A percentile compares a stretch with the other conserved stretches of the same genome.
phyloP scores from a whole-genome alignment of 2,329 filamentous ascomycete genomes.

The Colletotrichum sp. region DNA sequence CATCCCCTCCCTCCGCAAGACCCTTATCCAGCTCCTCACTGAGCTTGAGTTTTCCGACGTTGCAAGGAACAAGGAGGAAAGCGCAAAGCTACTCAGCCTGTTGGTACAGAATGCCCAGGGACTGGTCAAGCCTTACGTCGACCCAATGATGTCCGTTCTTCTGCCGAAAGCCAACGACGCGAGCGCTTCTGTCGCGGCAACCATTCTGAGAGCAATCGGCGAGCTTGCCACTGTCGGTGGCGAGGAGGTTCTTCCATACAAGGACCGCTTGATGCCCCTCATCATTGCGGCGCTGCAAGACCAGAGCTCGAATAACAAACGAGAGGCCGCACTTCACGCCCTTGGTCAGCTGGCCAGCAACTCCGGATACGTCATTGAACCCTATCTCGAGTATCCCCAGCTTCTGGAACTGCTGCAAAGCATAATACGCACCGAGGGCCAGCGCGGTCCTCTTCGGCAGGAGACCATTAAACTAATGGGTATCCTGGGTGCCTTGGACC shows the following conservation, averaged over 20 bases:
- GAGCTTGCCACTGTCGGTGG: conserved; percentile 94
- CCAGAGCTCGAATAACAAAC: conserved; percentile 86
- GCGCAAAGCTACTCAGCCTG: conserved; percentile 88
- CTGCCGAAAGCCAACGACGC: conserved; percentile 88
- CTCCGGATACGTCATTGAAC: conserved; percentile 95
- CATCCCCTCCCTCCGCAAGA: conserved; percentile 92
- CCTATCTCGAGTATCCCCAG: conserved; percentile 94
- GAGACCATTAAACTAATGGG: conserved; percentile 98
- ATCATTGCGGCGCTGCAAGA: conserved; percentile 95
- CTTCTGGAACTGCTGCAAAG: conserved; percentile 90
- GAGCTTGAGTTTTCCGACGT: conserved; percentile 97
- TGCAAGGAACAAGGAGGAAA: conserved; percentile 93
- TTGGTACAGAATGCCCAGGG: conserved; percentile 92
- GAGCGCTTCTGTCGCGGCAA: conserved; percentile 88
- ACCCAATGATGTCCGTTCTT: conserved; percentile 94
- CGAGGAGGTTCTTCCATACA: conserved; percentile 91
- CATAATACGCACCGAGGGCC: conserved; percentile 89
- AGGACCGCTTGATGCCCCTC: conserved; percentile 90
- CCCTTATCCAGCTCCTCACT: conserved; percentile 93
- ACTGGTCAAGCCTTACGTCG: conserved; percentile 94
- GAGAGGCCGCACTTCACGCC: conserved; percentile 88
- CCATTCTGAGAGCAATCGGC: conserved; percentile 93
- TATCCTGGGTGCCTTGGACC: conserved; percentile 91
- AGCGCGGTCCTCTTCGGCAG: conserved; percentile 82
- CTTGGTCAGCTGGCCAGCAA: conserved; percentile 93